Conservation (phyloP, 75 land plant species). For the Gnetum montanum region DNA sequence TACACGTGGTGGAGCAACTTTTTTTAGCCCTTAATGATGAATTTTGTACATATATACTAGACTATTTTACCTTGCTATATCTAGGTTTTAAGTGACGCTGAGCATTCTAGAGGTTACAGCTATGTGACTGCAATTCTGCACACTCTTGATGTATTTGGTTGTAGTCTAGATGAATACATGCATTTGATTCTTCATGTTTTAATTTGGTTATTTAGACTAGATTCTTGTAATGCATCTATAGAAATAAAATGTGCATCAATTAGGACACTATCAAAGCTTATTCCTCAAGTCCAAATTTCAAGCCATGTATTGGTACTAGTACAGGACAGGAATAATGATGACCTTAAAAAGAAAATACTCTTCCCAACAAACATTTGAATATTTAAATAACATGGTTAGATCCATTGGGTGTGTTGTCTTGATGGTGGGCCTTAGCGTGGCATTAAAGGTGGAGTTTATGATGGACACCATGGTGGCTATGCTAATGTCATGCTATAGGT, state of each 20-base stretch:
- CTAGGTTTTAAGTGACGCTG: conserved; percentile 90
- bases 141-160: conserved; percentile 95
- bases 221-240: conserved; percentile 54
- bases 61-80: conserved; percentile 83
- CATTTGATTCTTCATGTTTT: conserved; percentile 92
- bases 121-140: conserved; percentile 81
- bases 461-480: too few relatives aligned
- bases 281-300: conserved; percentile 92
- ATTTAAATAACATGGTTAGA: too few relatives aligned
- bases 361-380: too few relatives aligned
- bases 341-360: too few relatives aligned
- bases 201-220: conserved; percentile 80
- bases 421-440: too few relatives aligned
- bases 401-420: too few relatives aligned
- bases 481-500: too few relatives aligned
- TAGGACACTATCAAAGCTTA: conserved; percentile 74
- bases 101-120: conserved; percentile 65
- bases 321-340: too few relatives aligned
- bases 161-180: conserved; percentile 99
- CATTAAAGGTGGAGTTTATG: too few relatives aligned
- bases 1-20: conserved; percentile 90
- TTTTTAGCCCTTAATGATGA: conserved; percentile 96
- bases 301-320: conserved; percentile 86
- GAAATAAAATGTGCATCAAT: conserved; percentile 83
- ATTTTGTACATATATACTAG: conserved; percentile 68